Percentiles rank a stretch among this genome's conserved stretches.
These are phyloP conservation scores for Leucogyrophana mollusca DNA, from an alignment of 768 basidiomycete genomes.

Conservation along the genomic window DNA sequence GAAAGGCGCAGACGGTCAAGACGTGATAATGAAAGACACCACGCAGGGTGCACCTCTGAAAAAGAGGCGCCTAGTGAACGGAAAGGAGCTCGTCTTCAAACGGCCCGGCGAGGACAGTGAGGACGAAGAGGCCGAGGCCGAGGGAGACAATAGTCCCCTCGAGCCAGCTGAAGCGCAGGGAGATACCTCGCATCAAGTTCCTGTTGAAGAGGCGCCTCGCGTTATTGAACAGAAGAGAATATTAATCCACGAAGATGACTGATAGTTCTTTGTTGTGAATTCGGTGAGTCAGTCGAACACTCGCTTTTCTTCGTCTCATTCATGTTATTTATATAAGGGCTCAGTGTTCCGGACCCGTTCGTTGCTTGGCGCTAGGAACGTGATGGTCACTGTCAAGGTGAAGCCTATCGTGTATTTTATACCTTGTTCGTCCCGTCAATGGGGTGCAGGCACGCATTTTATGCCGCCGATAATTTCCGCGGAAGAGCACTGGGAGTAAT, in stretches of 20 bases:
- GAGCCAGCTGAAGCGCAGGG: background rate
- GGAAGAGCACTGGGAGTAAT: too few species aligned
- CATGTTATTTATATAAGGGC: too few species aligned
- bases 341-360: too few species aligned
- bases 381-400: background rate
- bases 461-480: too few species aligned
- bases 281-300: background rate
- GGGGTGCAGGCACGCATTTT: background rate
- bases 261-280: constrained; percentile 6
- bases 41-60: constrained; percentile 53
- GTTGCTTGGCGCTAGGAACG: background rate
- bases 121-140: constrained; percentile 32
- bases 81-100: constrained; percentile 64
- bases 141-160: constrained; percentile 3
- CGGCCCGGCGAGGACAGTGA: constrained; percentile 50
- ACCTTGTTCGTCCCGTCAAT: background rate
- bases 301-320: background rate
- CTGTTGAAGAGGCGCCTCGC: constrained; percentile 11
- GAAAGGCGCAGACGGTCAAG: constrained; percentile 23
- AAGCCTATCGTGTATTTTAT: background rate
- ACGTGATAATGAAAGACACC: constrained; percentile 20
- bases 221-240: constrained; percentile 39
- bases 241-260: constrained; percentile 53
- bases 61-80: constrained; percentile 80
- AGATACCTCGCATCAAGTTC: background rate